These are phyloP conservation scores for Hypericum androsaemum DNA, from an alignment of 345 rosid species.

Conservation along the genomic window DNA sequence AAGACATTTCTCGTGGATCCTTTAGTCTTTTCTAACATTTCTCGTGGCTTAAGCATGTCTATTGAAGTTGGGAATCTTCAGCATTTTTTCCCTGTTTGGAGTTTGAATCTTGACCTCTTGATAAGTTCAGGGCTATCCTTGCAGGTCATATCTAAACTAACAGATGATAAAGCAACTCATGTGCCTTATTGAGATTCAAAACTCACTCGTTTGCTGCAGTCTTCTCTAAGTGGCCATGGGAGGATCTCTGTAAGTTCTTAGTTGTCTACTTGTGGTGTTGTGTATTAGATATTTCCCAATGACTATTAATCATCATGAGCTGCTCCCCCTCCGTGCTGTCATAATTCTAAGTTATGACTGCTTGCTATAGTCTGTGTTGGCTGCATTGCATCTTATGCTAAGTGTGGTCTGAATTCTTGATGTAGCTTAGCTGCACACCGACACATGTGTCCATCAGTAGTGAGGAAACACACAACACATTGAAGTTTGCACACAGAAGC, in stretches of 20 bases:
- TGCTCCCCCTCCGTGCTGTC: no score
- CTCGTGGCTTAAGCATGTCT: no score
- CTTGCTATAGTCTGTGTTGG: neutral
- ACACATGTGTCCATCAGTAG: conserved; percentile 60
- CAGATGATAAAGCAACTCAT: conserved; percentile 56
- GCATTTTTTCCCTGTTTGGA: no score
- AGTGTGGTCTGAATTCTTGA: conserved; percentile 13
- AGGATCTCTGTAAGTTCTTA: conserved; percentile 46
- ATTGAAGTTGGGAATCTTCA: no score
- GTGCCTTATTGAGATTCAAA: conserved; percentile 70
- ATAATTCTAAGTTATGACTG: no score
- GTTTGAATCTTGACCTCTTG: neutral
- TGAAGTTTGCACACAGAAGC: conserved; percentile 68
- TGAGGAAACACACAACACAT: conserved; percentile 66
- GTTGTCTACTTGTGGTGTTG: neutral
- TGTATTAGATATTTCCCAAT: no score
- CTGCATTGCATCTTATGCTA: conserved; percentile 1
- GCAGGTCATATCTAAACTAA: conserved; percentile 61
- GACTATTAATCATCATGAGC: no score
- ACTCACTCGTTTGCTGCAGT: conserved; percentile 60
- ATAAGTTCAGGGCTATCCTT: conserved; percentile 2
- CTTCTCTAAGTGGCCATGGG: conserved; percentile 68
- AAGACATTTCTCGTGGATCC: no score
- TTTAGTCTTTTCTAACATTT: no score
- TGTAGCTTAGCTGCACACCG: conserved; percentile 60